Conservation (phyloP, 441 rosid species). For the Dalechampia spathulata region DNA sequence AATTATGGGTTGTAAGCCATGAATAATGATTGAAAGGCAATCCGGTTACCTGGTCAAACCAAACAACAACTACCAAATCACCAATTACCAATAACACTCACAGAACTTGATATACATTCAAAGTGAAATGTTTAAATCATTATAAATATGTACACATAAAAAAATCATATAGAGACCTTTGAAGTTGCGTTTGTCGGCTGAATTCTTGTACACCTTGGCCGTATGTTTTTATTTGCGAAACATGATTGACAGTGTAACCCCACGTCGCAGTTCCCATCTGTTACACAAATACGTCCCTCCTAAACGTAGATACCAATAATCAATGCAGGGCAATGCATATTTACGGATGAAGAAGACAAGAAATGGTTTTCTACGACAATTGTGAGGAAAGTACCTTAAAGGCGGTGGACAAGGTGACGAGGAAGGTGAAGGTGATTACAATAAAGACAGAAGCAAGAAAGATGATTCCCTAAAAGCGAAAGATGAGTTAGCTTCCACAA, state of each 20-base stretch:
- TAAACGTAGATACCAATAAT: conserved; percentile 12
- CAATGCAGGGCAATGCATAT: background rate
- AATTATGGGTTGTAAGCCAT: conserved; percentile 86
- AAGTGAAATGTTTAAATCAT: background rate
- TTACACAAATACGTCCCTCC: conserved; percentile 67
- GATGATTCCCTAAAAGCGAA: background rate
- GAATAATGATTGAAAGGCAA: conserved; percentile 77
- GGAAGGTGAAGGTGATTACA: conserved; percentile 11
- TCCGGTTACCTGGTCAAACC: conserved; percentile 52
- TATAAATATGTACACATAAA: background rate
- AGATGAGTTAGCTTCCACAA: no score
- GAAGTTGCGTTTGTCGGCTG: conserved; percentile 63
- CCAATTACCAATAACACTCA: no score
- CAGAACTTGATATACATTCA: no score
- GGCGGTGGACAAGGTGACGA: conserved; percentile 16
- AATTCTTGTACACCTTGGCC: conserved; percentile 66
- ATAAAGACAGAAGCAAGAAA: conserved; percentile 8
- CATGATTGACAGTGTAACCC: conserved; percentile 80
- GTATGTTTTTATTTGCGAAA: conserved; percentile 46
- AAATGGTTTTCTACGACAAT: no score
- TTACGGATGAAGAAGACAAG: background rate
- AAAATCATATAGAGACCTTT: conserved; percentile 27
- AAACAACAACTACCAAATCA: background rate
- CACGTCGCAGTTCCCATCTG: conserved; percentile 44
- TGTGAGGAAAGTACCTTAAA: conserved; percentile 7